Evolutionary conservation across 2,329 filamentous ascomycete genomes (phyloP).

Genomic region (Hymenotorrendiella dingleyae): DNA sequence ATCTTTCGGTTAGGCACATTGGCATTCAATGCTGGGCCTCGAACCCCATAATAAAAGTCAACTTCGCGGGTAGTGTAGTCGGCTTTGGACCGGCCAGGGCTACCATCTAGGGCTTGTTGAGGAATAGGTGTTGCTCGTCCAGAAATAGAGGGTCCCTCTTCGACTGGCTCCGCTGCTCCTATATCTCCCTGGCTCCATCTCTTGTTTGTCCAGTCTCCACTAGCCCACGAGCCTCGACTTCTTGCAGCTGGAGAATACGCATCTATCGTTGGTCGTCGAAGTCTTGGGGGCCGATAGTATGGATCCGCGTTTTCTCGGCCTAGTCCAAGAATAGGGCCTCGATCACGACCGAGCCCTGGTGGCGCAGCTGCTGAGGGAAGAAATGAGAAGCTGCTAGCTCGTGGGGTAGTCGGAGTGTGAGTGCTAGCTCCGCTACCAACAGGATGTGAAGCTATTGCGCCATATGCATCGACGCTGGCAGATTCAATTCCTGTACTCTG

Average conservation of each 20-base stretch:
- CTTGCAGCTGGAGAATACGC: constrained; percentile 34
- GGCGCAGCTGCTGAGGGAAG: constrained; percentile 42
- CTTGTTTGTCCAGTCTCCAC: constrained; percentile 40
- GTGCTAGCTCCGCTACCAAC: constrained; percentile 52
- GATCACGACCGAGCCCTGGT: constrained; percentile 18
- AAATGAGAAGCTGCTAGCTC: constrained; percentile 67
- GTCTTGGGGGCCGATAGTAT: constrained; percentile 81
- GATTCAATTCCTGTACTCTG: constrained; percentile 49
- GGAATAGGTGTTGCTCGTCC: constrained; percentile 43
- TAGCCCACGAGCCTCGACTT: constrained; percentile 40
- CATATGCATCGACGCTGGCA: constrained; percentile 39
- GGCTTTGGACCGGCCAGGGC: constrained; percentile 40
- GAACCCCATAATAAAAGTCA: constrained; percentile 92
- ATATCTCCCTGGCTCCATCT: constrained; percentile 30
- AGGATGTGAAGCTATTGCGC: constrained; percentile 34
- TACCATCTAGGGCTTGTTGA: constrained; percentile 28
- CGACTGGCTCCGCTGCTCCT: constrained; percentile 35
- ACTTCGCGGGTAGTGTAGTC: constrained; percentile 94
- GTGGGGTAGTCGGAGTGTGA: constrained; percentile 67
- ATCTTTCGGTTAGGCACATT: constrained; percentile 76
- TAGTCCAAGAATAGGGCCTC: constrained; percentile 39
- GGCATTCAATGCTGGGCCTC: constrained; percentile 79
- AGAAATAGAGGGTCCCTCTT: constrained; percentile 37
- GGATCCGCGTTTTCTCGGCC: constrained; percentile 59
- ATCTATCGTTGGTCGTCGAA: constrained; percentile 59